phyloP scores from a whole-genome alignment of 345 rosid genomes.

The Gossypium australe region DNA sequence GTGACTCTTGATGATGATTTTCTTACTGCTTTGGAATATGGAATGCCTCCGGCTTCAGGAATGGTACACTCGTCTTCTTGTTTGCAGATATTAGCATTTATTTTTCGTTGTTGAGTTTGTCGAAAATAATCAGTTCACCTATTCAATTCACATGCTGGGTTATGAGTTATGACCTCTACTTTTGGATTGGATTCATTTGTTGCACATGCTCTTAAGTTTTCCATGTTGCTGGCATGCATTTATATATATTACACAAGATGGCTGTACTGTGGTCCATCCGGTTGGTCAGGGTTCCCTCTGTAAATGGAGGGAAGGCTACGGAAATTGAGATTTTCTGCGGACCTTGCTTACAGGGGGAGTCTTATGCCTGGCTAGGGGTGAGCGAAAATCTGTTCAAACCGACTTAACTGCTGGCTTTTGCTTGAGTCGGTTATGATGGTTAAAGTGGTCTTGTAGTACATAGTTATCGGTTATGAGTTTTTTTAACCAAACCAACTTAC shows the following conservation, averaged over 20 bases:
- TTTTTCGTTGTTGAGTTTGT: background rate
- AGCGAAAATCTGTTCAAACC: too few species aligned
- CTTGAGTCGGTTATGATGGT: too few species aligned
- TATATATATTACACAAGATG: background rate
- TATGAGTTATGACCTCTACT: background rate
- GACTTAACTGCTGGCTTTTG: too few species aligned
- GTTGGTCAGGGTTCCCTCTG: too few species aligned
- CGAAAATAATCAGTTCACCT: background rate
- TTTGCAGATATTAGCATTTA: background rate
- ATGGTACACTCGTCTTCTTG: slow-evolving; percentile 47
- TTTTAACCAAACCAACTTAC: too few species aligned
- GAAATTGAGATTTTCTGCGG: too few species aligned
- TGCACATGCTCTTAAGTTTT: background rate
- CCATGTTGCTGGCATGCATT: background rate
- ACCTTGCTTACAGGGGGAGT: too few species aligned
- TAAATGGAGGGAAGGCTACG: too few species aligned
- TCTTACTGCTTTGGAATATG: slow-evolving; percentile 85
- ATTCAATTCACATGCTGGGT: background rate
- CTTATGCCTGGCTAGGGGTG: too few species aligned
- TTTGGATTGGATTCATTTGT: background rate
- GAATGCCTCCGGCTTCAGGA: slow-evolving; percentile 99
- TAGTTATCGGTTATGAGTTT: too few species aligned
- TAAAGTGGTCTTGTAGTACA: too few species aligned
- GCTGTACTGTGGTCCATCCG: too few species aligned
- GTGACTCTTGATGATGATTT: slow-evolving; percentile 97